Base-by-base conservation (phyloP, 2,329 filamentous ascomycete species). In the Colletotrichum tropicale region DNA sequence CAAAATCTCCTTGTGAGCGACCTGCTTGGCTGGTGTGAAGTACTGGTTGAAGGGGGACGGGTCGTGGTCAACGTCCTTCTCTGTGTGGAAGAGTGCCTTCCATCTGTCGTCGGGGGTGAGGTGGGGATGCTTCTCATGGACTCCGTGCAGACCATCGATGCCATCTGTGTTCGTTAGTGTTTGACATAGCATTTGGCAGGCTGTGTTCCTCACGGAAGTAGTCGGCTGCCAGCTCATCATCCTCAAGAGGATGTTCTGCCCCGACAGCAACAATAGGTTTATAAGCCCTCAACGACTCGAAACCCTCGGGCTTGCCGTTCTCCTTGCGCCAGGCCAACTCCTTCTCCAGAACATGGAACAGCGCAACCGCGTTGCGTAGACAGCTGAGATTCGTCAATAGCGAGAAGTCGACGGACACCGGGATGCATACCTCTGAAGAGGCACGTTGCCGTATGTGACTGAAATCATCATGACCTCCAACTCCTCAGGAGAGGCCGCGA, bases 401-500 rank as follows among this genome's bases (percentile, higher is more conserved):
- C 21, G 15, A 74, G 61, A 30, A 18, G 10, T 32, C 58, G 61
- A 60, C 64, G 32, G 55, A 26, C n/a, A 6, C 26, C 12, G 55
- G 5, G 8, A 13, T 15, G 78, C 86, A 76, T 84, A 95, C 94
- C 92, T 96, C 77, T 96, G 90, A 18, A 98, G 92, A 79, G 96
- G 93, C 26, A 98, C 95, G 82, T 99, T 99, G 72, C 97, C 97
- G 84, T 97, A 98, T 1, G 96, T 98, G 76, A 98, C 90, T 2
- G 96, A 98, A 72, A 99, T 89, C 84, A 98, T 90, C 62, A 94
- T 85, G 43, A 98, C 88, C 83, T 98, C 95, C 26, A 98, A 88
- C 82, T 98, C 96, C 79, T 98, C 94, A 0, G 94, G 91, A 28
- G 91, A 92, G 38, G 95, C 93, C 69, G 95, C 94, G 76, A 98